Conservation (phyloP, 192 early-diverging fungal genomes). For the Dispira parvispora region DNA sequence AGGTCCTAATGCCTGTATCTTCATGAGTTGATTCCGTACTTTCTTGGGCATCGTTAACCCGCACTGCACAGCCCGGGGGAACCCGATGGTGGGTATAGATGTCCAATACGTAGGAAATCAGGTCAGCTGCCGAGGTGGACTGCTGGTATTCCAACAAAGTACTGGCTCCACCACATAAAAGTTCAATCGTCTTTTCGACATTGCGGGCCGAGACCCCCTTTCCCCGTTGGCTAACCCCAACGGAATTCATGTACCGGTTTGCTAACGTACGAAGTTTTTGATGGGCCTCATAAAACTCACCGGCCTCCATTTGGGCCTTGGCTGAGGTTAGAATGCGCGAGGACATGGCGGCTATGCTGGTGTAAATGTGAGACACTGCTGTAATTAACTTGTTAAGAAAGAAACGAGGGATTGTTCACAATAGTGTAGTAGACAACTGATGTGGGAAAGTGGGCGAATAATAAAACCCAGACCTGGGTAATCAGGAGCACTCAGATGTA, state of each 20-base stretch:
- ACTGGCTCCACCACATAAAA: not conserved
- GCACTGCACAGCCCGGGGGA: not conserved
- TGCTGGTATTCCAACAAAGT: not conserved
- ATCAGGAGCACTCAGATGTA: too few relatives aligned
- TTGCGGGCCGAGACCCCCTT: not conserved
- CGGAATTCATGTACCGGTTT: conserved; percentile 10
- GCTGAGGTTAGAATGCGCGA: conserved; percentile 1
- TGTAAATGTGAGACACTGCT: too few relatives aligned
- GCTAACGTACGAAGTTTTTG: conserved; percentile 7
- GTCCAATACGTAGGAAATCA: not conserved
- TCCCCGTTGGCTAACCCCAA: not conserved
- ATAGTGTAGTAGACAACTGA: too few relatives aligned
- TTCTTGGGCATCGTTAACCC: not conserved
- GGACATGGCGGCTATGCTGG: not conserved
- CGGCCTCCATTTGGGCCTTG: conserved; percentile 5
- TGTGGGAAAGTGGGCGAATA: too few relatives aligned
- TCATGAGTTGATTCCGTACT: not conserved
- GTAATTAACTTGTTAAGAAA: too few relatives aligned
- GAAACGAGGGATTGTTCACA: too few relatives aligned
- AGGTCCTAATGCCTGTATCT: not conserved
- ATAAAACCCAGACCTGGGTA: too few relatives aligned
- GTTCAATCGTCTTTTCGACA: not conserved
- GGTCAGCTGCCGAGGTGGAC: conserved; percentile 3
- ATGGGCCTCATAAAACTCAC: conserved; percentile 9
- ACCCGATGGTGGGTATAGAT: not conserved